Evolutionary conservation across 2,329 filamentous ascomycete genomes (phyloP).

Genomic region (Phialophora tarda): DNA sequence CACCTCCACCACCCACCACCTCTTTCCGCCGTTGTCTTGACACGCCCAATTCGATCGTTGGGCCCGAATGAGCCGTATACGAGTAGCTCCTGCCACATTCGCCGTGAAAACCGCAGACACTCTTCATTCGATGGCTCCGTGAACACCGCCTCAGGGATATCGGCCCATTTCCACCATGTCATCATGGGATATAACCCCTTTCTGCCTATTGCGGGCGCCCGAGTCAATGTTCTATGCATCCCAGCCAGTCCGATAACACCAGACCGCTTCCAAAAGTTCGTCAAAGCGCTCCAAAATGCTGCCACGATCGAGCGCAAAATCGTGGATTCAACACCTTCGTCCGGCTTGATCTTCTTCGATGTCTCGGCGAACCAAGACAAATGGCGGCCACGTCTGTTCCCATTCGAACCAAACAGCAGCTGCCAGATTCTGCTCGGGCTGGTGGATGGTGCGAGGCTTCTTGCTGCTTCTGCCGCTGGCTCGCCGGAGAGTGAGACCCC

Average conservation of each 20-base stretch:
- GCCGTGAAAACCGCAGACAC: not conserved
- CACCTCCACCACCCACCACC: not conserved
- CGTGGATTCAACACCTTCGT: conserved; percentile 13
- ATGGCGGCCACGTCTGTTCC: conserved; percentile 55
- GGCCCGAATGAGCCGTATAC: not conserved
- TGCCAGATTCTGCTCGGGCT: conserved; percentile 82
- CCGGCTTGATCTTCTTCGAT: conserved; percentile 29
- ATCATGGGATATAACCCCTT: conserved; percentile 88
- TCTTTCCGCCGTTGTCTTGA: not conserved
- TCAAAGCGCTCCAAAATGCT: conserved; percentile 76
- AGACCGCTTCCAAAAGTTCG: conserved; percentile 77
- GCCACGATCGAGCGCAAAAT: conserved; percentile 21
- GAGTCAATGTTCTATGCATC: conserved; percentile 83
- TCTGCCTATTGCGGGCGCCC: conserved; percentile 87
- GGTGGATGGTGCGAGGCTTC: conserved; percentile 77
- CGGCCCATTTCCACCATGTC: conserved; percentile 25
- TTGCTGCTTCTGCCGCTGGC: conserved; percentile 44
- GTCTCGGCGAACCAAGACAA: conserved; percentile 29
- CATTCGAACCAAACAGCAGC: conserved; percentile 89
- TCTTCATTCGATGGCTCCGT: not conserved
- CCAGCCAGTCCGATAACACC: conserved; percentile 86
- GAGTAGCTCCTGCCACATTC: not conserved
- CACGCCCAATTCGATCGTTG: not conserved
- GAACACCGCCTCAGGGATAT: not conserved
- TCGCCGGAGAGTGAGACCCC: conserved; percentile 40